These are phyloP conservation scores for Hypoxylon cercidicola DNA, from an alignment of 495 filamentous ascomycete genomes.

Conservation along the genomic window DNA sequence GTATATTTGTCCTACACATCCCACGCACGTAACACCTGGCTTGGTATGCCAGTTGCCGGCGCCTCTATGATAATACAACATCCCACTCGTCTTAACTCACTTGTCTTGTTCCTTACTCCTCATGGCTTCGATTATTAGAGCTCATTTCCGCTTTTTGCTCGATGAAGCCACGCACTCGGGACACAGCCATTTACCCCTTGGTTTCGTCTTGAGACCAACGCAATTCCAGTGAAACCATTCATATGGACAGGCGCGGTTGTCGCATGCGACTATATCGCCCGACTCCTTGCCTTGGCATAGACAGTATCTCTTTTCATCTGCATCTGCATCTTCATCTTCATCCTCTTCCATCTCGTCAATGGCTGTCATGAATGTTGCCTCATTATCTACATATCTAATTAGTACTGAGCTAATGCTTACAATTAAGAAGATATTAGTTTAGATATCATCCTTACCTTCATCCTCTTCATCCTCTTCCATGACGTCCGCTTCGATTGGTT, in stretches of 20 bases:
- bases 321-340: slow-evolving; percentile 79
- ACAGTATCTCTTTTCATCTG: slow-evolving; percentile 87
- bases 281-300: slow-evolving; percentile 86
- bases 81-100: background rate
- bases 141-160: slow-evolving; percentile 16
- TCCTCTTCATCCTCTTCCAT: slow-evolving; percentile 32
- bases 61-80: no score
- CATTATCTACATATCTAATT: slow-evolving; percentile 16
- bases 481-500: slow-evolving; percentile 33
- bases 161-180: slow-evolving; percentile 69
- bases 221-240: slow-evolving; percentile 99
- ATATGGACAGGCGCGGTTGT: slow-evolving; percentile 86
- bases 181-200: slow-evolving; percentile 90
- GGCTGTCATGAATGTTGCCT: slow-evolving; percentile 34
- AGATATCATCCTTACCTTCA: slow-evolving; percentile 11
- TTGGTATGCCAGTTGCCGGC: no score
- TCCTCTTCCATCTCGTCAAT: slow-evolving; percentile 19
- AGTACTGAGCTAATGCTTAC: background rate
- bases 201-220: slow-evolving; percentile 86
- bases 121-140: background rate
- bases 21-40: no score
- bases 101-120: no score
- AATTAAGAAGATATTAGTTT: background rate
- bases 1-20: no score
- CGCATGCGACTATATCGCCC: slow-evolving; percentile 98